Evolutionary conservation across 495 filamentous ascomycete species (phyloP).

Genomic region (Ascodesmis nigricans): DNA sequence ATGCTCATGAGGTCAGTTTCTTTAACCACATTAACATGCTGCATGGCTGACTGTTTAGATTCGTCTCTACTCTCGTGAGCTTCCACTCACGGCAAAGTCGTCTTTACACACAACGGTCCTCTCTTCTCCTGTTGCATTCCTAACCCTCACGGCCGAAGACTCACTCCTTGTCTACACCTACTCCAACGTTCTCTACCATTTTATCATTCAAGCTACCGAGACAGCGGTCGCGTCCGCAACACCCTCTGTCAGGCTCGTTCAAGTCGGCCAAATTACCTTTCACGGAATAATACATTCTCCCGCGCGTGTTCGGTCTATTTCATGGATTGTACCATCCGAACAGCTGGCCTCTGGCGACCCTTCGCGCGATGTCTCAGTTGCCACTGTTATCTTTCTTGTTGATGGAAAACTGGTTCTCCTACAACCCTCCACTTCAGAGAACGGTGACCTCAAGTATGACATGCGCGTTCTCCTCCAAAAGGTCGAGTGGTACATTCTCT

Average conservation of each 20-base stretch:
- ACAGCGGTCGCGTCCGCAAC: too few species aligned
- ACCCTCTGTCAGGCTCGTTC: conserved; percentile 55
- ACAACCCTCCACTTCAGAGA: conserved; percentile 56
- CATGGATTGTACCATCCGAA: conserved; percentile 85
- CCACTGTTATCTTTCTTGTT: conserved; percentile 80
- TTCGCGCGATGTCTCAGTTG: conserved; percentile 84
- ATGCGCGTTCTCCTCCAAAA: conserved; percentile 92
- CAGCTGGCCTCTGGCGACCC: conserved; percentile 83
- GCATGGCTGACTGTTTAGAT: conserved; percentile 27
- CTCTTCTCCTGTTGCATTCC: conserved; percentile 61
- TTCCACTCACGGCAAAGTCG: conserved; percentile 47
- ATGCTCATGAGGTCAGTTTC: conserved; percentile 45
- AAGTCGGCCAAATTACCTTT: conserved; percentile 90
- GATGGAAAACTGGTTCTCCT: conserved; percentile 89
- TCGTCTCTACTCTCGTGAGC: conserved; percentile 77
- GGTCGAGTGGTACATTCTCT: conserved; percentile 81
- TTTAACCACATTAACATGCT: conserved; percentile 1
- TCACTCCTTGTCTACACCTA: conserved; percentile 91
- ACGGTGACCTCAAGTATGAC: conserved; percentile 76
- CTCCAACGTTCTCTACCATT: conserved; percentile 90
- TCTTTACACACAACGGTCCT: conserved; percentile 55
- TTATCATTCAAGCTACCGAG: conserved; percentile 51
- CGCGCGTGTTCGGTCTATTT: conserved; percentile 72
- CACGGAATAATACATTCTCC: conserved; percentile 90
- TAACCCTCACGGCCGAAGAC: conserved; percentile 74